These are phyloP conservation scores for Stropharia rugosoannulata DNA, from an alignment of 768 basidiomycete species.

Conservation along the genomic window DNA sequence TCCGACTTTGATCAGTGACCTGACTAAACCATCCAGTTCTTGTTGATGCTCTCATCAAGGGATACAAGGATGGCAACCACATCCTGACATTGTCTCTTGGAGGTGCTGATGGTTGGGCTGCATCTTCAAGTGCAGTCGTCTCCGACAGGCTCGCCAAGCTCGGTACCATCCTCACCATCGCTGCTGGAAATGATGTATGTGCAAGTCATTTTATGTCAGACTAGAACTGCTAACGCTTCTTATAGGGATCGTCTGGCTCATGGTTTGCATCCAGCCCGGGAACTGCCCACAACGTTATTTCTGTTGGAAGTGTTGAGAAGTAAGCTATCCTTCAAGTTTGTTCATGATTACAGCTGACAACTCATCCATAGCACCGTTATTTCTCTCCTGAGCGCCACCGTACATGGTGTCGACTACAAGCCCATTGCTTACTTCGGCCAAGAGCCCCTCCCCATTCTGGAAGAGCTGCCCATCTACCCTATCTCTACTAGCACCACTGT, in stretches of 20 bases:
- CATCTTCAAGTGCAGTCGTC: conserved; percentile 48
- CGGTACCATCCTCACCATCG: conserved; percentile 63
- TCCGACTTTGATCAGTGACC: not conserved
- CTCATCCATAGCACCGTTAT: conserved; percentile 49
- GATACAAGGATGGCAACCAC: conserved; percentile 51
- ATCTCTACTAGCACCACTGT: conserved; percentile 51
- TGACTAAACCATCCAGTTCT: conserved; percentile 18
- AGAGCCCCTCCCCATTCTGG: conserved; percentile 42
- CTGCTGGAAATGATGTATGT: conserved; percentile 60
- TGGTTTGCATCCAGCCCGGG: conserved; percentile 59
- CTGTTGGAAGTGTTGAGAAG: conserved; percentile 55
- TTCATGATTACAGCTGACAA: no score
- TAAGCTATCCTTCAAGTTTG: no score
- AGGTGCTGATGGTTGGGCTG: conserved; percentile 61
- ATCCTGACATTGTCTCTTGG: conserved; percentile 66
- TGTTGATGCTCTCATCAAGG: conserved; percentile 49
- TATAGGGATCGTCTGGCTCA: conserved; percentile 54
- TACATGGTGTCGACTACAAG: conserved; percentile 42
- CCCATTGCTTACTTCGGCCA: conserved; percentile 53
- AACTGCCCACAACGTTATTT: conserved; percentile 53
- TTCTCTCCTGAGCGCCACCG: conserved; percentile 51
- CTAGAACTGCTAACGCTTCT: no score
- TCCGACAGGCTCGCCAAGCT: conserved; percentile 53
- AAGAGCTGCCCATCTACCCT: conserved; percentile 52
- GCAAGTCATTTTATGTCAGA: no score